Base-by-base conservation (phyloP, 495 filamentous ascomycete genomes). In the Neurospora hispaniola region DNA sequence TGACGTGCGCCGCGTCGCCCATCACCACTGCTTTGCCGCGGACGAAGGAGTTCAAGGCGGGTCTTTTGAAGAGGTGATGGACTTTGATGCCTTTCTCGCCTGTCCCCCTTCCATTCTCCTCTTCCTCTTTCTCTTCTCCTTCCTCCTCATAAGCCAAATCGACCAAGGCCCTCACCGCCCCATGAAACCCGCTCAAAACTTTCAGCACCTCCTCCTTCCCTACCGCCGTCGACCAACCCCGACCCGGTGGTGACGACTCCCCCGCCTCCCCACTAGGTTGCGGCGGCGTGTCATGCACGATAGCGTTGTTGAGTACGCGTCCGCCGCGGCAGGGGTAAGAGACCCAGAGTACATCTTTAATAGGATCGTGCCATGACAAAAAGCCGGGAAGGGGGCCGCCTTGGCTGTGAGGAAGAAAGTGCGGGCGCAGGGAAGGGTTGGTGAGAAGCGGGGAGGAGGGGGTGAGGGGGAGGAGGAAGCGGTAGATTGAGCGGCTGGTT, bases 301-400 rank as follows among this genome's bases (percentile, higher is more conserved):
- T 72, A 3, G 79, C 80, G 48, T 74, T 79, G 73, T 79, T 81
- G 27, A 81, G 72, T 18, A 80, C 41, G 12, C 68, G 73, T 27
- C 75, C 78, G n/a, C 75, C 75, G 3, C 84, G 82, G 76, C 86
- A 87, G 4, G 80, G 79, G 73, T 88, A 88, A 12, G 75, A 75
- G 0, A 87, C 80, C 69, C 84, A 76, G 59, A 84, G 75, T 12
- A 78, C 73, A 5, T 78, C 76, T 20, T 80, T 80, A 8, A n/a
- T 14, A 5, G 77, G 44, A 8, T 80, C 75, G 42, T 77, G 74
- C 40, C 74, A 80, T 14, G 77, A 73, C 0, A 81, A 41, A 23
- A 83, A 82, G 9, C 80, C 79, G 0, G 77, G 73, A 0, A 43
- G 68, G 2, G 79, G 74, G 42, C 74, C 74, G 42, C 75, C 71